Conservation (phyloP, 1,284 basidiomycete genomes). For the Cryptococcus amylolentus region DNA sequence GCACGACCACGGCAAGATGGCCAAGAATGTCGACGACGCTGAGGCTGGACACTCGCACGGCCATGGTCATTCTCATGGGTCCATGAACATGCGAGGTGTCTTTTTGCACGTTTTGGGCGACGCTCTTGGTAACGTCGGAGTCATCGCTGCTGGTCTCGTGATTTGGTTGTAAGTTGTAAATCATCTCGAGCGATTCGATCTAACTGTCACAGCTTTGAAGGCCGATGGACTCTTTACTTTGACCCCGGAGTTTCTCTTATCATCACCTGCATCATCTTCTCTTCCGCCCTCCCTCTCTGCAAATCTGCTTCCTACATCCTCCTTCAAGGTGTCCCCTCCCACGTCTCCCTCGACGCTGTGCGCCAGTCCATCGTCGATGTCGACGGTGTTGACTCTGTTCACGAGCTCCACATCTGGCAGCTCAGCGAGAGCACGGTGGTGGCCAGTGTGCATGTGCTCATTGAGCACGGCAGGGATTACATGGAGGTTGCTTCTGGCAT, state of each 20-base stretch:
- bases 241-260: slow-evolving; percentile 92
- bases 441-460: slow-evolving; percentile 91
- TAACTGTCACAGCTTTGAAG: slow-evolving; percentile 29
- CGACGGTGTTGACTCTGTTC: slow-evolving; percentile 84
- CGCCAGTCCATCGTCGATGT: slow-evolving; percentile 73
- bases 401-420: slow-evolving; percentile 97
- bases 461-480: slow-evolving; percentile 73
- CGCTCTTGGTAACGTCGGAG: slow-evolving; percentile 95
- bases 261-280: slow-evolving; percentile 96
- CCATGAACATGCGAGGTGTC: slow-evolving; percentile 97
- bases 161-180: slow-evolving; percentile 67
- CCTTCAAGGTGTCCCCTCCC: slow-evolving; percentile 90
- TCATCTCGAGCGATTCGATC: background rate
- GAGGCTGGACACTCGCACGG: slow-evolving; percentile 26
- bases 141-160: slow-evolving; percentile 88
- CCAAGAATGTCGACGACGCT: slow-evolving; percentile 22
- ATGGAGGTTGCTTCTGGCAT: slow-evolving; percentile 86
- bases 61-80: slow-evolving; percentile 61
- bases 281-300: slow-evolving; percentile 87
- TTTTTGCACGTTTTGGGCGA: slow-evolving; percentile 94
- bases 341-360: slow-evolving; percentile 83
- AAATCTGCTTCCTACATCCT: slow-evolving; percentile 93
- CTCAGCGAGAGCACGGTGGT: slow-evolving; percentile 83
- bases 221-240: slow-evolving; percentile 71
- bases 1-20: slow-evolving; percentile 22